phyloP scores from a whole-genome alignment of 306 rosid species.

The Psophocarpus tetragonolobus region DNA sequence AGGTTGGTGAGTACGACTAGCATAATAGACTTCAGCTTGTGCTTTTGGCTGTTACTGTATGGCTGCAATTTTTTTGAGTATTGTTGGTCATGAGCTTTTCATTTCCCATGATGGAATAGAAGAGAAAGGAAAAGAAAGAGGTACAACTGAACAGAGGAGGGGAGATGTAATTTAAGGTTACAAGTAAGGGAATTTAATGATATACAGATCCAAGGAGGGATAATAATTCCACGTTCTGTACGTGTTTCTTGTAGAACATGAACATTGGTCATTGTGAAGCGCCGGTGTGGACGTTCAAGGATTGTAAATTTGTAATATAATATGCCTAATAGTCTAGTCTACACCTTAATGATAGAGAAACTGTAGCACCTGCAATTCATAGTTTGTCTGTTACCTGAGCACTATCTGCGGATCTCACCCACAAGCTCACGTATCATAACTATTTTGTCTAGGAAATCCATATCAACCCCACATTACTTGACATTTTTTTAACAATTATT shows the following conservation, averaged over 20 bases:
- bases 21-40: constrained; percentile 37
- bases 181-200: constrained; percentile 1
- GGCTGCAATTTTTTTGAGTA: constrained; percentile 36
- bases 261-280: constrained; percentile 41
- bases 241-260: constrained; percentile 7
- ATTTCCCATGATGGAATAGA: constrained; percentile 37
- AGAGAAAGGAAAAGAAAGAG: background rate
- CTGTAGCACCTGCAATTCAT: constrained; percentile 21
- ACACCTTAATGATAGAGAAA: constrained; percentile 3
- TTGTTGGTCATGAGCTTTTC: constrained; percentile 41
- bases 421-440: background rate
- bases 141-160: background rate
- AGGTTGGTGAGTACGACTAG: constrained; percentile 47
- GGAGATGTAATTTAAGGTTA: constrained; percentile 8
- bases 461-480: constrained; percentile 17
- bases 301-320: background rate
- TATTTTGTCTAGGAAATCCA: background rate
- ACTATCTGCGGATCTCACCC: constrained; percentile 35
- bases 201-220: constrained; percentile 26
- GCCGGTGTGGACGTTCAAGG: constrained; percentile 38
- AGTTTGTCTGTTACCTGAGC: constrained; percentile 18
- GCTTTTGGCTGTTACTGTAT: constrained; percentile 23
- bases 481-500: background rate
- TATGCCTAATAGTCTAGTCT: constrained; percentile 1
- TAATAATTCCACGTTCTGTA: constrained; percentile 18